Evolutionary conservation across 2,329 filamentous ascomycete genomes (phyloP), one percentile per base, ranked within the genome.

Genomic region (Stagonosporopsis vannaccii): DNA sequence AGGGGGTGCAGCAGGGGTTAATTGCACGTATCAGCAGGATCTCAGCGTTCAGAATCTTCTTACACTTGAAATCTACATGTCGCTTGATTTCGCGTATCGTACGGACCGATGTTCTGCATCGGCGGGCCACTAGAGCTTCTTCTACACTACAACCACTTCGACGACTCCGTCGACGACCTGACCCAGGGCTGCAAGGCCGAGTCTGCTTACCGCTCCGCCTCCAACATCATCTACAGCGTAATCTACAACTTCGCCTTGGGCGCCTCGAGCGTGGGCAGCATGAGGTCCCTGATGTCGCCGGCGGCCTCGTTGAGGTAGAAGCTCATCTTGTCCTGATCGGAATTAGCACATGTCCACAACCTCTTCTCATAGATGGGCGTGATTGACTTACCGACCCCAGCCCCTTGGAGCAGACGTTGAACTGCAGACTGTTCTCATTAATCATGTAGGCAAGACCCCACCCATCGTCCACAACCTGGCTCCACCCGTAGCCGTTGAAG

Each of bases 401-500:
- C 54, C 90, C 88, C 85, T 98, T 99, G 75, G 90, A 95, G 63
- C 96, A 93, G 66, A 99, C 87, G 80, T 99, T 99, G 82, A 99
- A 98, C 85, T 98, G 95, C 62, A 99, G 85, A 77, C 92, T 96
- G 78, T 97, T 96, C 84, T 98, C 94, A 75, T 99, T 99, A 77
- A 99, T 98, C 95, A 99, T 99, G 77, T 99, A 99, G 35, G 95
- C 95, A 73, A 99, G 96, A 37, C 95, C 95, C 79, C 95, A 99
- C 26, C 95, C 95, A 58, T 90, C 91, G 72, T 98, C 93, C 51
- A 98, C 90, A 48, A 99, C 95, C 81, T 99, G 94, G 74, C 90
- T 95, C 95, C 95, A 99, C 41, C 95, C 95, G 78, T 99, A 99
- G 22, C 96, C 95, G 76, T 99, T 99, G 80, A 98, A 99, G 83